Evolutionary conservation across 2,329 filamentous ascomycete genomes (phyloP), one percentile per base, ranked within the genome.

Genomic region (Rutstroemia sydowiana): DNA sequence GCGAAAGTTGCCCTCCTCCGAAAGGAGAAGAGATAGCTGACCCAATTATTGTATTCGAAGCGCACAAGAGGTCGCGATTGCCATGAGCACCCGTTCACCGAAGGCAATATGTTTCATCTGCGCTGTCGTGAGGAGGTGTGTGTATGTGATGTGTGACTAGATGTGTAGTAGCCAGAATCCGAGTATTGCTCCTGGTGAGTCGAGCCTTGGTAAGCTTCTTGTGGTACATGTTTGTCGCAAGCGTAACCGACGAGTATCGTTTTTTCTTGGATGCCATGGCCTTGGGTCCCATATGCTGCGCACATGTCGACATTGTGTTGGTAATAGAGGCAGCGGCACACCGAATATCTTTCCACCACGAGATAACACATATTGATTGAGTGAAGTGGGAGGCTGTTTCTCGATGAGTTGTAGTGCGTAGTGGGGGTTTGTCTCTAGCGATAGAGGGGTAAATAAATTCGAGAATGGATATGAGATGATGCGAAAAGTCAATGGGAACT

Each of bases 281-380:
- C 80, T 57, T 75, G 75, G 57, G 81, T 79, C 48, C 79, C 80
- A 62, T 82, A 79, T 47, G 75, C 73, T 37, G 76, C 71, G 63
- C 84, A 88, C 58, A 81, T 83, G 60, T 88, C 84, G 59, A 87
- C 73, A 37, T 77, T 75, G 65, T 87, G 84, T 59, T 77, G 73
- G 70, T 85, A 79, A 69, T 88, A 87, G 55, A 85, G 69, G 64
- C 84, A 88, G 59, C 79, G 75, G 71, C 84, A 88, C 52, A 83
- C 82, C 14, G 82, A 78, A 69, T 82, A 88, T 57, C 81, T 75
- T 66, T 88, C 84, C 62, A 85, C 73, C 57, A 88, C 73, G 68
- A 84, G 79, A 64, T 84, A 84, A 66, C 84, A 88, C 84, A 87
- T 87, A 54, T 48, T 71, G 62, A 60, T 28, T 37, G 16, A 59